Conservation (phyloP, 192 early-diverging fungal species). For the Tieghemiomyces parasiticus region DNA sequence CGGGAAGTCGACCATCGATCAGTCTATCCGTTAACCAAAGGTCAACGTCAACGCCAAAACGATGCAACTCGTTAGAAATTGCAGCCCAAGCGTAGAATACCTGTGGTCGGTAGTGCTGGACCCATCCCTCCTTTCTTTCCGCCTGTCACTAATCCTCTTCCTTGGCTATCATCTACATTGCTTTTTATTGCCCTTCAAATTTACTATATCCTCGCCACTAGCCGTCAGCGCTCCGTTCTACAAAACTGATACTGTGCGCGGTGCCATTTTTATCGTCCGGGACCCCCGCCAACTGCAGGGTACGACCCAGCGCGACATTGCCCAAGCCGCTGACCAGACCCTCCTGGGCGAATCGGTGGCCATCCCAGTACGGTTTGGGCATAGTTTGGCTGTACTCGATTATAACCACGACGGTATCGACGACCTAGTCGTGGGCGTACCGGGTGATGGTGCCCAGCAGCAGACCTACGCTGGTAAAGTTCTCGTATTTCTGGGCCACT, state of each 20-base stretch:
- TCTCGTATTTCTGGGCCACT: constrained; percentile 49
- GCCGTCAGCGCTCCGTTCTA: constrained; percentile 47
- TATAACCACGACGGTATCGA: constrained; percentile 76
- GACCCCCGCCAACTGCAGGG: constrained; percentile 9
- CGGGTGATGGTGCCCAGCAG: constrained; percentile 23
- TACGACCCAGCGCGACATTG: constrained; percentile 26
- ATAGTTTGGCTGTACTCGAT: constrained; percentile 59
- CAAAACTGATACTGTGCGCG: constrained; percentile 19
- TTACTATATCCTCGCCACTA: not conserved
- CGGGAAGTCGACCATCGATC: no score
- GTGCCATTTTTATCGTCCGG: constrained; percentile 37
- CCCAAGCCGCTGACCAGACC: constrained; percentile 19
- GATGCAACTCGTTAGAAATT: no score
- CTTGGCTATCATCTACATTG: no score
- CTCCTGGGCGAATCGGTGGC: constrained; percentile 10
- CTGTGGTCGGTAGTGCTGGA: no score
- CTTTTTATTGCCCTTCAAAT: no score
- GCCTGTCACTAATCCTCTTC: no score
- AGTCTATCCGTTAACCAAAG: no score
- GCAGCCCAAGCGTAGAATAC: no score
- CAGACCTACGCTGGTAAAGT: constrained; percentile 33
- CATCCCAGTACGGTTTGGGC: constrained; percentile 47
- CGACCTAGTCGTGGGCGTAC: constrained; percentile 63
- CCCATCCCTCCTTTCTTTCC: no score
- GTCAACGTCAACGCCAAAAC: no score